Conservation (phyloP, 164 flowering plant species). For the Nymphaea colorata region DNA sequence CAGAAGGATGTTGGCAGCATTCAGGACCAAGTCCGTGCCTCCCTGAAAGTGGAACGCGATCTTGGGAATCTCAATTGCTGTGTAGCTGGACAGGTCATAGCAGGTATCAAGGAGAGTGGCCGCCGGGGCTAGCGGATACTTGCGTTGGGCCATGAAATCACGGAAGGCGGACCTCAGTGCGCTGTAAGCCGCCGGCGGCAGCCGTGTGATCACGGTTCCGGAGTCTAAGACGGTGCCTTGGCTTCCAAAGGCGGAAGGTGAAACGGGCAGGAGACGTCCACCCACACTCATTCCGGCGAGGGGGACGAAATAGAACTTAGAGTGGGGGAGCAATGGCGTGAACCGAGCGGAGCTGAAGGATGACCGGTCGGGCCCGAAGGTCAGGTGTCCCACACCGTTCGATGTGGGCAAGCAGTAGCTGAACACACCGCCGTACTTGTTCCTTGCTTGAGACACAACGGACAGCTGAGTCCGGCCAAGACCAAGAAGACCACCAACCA, state of each 20-base stretch:
- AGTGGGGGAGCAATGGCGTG: conserved; percentile 13
- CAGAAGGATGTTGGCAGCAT: conserved; percentile 14
- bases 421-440: conserved; percentile 26
- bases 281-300: conserved; percentile 19
- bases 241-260: not conserved
- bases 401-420: conserved; percentile 44
- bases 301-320: conserved; percentile 23
- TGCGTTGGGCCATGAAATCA: conserved; percentile 7
- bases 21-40: conserved; percentile 13
- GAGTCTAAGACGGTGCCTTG: conserved; percentile 30
- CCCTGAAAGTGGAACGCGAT: conserved; percentile 15
- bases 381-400: conserved; percentile 25
- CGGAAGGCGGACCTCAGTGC: conserved; percentile 21
- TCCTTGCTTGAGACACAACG: conserved; percentile 29
- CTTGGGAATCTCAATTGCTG: not conserved
- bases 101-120: conserved; percentile 10
- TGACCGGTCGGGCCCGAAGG: conserved; percentile 15
- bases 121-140: conserved; percentile 6
- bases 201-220: conserved; percentile 32
- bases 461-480: conserved; percentile 37
- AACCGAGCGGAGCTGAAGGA: conserved; percentile 1
- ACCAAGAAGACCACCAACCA: conserved; percentile 38
- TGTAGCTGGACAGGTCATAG: conserved; percentile 6
- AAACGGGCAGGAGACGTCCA: conserved; percentile 15
- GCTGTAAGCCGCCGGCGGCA: conserved; percentile 23